Evolutionary conservation across 495 filamentous ascomycete genomes (phyloP), one percentile per base, ranked within the genome.

Genomic region (Schizothecium vesticola): DNA sequence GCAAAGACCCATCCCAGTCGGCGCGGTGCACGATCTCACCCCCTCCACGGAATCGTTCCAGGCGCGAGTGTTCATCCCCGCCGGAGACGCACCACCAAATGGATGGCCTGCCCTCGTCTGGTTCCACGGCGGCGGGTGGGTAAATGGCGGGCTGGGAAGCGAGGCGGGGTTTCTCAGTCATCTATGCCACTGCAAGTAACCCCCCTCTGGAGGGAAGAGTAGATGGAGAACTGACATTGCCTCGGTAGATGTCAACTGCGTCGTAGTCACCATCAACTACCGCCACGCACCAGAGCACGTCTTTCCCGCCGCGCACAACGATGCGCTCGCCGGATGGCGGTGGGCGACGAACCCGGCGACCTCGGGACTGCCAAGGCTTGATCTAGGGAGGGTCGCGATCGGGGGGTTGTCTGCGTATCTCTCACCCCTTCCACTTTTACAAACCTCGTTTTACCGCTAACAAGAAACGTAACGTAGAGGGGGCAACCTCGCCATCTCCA

Each of bases 81-180:
- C 56, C 11, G 64, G 62, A 9, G 33, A 56, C 0, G 3, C 29
- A 16, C 56, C 66, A 10, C 43, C 12, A 21, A 43, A 65, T 1
- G 64, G 65, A 1, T 76, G 70, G 69, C 74, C 74, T 2, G 56
- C 31, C 3, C 59, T 76, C 10, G 43, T 76, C 0, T 74, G 71
- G 72, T 72, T 71, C 59, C 72, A 76, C 65, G 74, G 74, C 56
- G 74, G 74, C 26, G 74, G 74, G 31, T 76, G 72, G 68, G 68
- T 68, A 36, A 67, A 70, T 51, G 74, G 72, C 1, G 67, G 67
- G 9, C 28, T 73, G 8, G 57, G 61, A 8, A 69, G 55, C 36
- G 68, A 70, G 21, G 57, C 29, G 19, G 64, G 43, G 3, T 65
- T 65, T 26, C 26, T 61, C 69, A 74, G 43, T 16, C 68, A 63